A percentile compares a stretch with the other conserved stretches of the same genome.
Conservation (phyloP, 2,329 filamentous ascomycete genomes). For the Colletotrichum somersetense region DNA sequence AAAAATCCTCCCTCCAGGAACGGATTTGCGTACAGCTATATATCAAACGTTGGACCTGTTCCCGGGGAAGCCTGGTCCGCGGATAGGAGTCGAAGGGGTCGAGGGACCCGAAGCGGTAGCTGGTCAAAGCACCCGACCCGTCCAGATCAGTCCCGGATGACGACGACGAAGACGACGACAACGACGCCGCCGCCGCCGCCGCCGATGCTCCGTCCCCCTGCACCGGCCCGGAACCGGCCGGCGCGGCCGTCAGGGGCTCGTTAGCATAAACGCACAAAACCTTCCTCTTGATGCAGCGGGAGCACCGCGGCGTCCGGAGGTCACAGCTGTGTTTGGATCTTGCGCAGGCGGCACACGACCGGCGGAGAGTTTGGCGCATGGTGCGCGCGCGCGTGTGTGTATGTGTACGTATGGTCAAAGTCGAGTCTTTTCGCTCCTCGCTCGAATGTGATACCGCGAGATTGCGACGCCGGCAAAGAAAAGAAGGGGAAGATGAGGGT, state of each 20-base stretch:
- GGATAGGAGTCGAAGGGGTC: conserved; percentile 71
- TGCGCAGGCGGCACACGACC: conserved; percentile 68
- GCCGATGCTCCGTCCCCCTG: conserved; percentile 1
- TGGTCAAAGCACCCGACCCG: conserved; percentile 42
- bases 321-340: conserved; percentile 69
- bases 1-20: not conserved
- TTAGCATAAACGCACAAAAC: conserved; percentile 66
- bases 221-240: conserved; percentile 18
- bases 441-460: not conserved
- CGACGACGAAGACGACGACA: not conserved
- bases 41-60: conserved; percentile 67
- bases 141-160: conserved; percentile 7
- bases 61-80: conserved; percentile 62
- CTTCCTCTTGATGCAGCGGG: conserved; percentile 64
- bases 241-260: conserved; percentile 57
- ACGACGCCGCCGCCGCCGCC: not conserved
- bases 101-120: conserved; percentile 53
- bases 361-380: conserved; percentile 69
- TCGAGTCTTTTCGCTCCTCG: not conserved
- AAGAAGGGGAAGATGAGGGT: not conserved
- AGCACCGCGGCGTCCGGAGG: conserved; percentile 65
- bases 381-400: conserved; percentile 27
- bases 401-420: not conserved
- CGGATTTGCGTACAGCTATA: conserved; percentile 61
- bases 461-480: not conserved